Conservation (phyloP, 768 basidiomycete genomes). For the Lyophyllum semitale region DNA sequence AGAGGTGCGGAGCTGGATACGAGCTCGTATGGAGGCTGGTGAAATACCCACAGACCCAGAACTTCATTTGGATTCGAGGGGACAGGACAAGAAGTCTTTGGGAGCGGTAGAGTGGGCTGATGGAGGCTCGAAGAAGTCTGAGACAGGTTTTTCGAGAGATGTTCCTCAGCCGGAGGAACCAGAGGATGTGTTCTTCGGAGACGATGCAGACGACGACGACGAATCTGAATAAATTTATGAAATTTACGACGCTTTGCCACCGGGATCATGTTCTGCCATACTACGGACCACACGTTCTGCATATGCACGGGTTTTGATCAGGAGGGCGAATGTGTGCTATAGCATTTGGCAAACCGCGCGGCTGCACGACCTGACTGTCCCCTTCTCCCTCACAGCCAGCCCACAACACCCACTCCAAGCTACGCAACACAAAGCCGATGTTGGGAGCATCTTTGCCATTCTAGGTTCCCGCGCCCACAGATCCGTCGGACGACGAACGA, state of each 20-base stretch:
- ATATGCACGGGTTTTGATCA: too few relatives aligned
- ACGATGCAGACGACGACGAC: constrained; percentile 35
- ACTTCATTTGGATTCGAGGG: constrained; percentile 28
- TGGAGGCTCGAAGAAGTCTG: constrained; percentile 5
- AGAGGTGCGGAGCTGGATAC: constrained; percentile 61
- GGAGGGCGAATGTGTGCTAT: too few relatives aligned
- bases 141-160: background rate
- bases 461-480: too few relatives aligned
- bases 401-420: too few relatives aligned
- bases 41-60: constrained; percentile 67
- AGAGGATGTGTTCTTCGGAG: constrained; percentile 44
- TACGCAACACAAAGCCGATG: too few relatives aligned
- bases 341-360: too few relatives aligned
- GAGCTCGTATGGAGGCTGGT: constrained; percentile 58
- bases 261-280: background rate
- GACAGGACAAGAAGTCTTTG: constrained; percentile 6
- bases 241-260: background rate
- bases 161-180: constrained; percentile 17
- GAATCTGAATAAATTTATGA: constrained; percentile 11
- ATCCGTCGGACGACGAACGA: too few relatives aligned
- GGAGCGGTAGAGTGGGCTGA: constrained; percentile 5
- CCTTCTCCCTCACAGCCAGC: too few relatives aligned
- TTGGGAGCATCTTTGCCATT: too few relatives aligned
- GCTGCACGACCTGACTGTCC: too few relatives aligned
- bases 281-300: background rate